Base-by-base conservation (phyloP, 2,329 filamentous ascomycete species). In the Cladosporium austrohemisphaericum region DNA sequence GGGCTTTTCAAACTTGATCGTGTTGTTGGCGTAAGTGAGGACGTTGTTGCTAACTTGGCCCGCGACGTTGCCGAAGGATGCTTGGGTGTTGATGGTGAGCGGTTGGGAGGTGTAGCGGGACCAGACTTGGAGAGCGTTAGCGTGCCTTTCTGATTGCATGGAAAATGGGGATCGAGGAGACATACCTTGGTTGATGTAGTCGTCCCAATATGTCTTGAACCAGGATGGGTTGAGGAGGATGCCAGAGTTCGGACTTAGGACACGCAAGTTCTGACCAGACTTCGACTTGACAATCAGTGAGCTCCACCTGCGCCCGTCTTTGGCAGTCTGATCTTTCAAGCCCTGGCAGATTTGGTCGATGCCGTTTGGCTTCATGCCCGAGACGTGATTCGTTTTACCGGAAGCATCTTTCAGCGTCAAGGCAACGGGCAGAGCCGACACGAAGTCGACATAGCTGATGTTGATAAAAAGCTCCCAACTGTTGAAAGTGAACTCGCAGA, bases 31-130 rank as follows among this genome's bases (percentile, higher is more conserved):
- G 23, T 79, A 68, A 1, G 61, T 59, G 25, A 49, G 28, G 10
- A 8, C 23, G 47, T 61, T 59, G 32, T 67, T 61, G 11, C 56
- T 55, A 26, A 66, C 61, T 7, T 58, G 53, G 18, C 80, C 74
- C 14, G 61, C 63, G 5, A 65, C 62, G 26, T 64, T 70, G 16
- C 82, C 83, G 13, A 70, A 72, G 1, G 65, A 71, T 2, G 77
- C 77, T 67, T 88, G 84, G 2, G 84, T 88, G 68, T 88, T 76
- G 67, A 88, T 74, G 2, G 66, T 76, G 46, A 85, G 60, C 0
- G 70, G 62, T 33, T 70, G 62, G 6, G 59, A 62, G 18, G 61
- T 55, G 62, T 77, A 80, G 16, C 71, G 68, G 25, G 63, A 54
- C 71, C 74, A 81, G 2, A 79, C 77, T 43, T 11, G 5, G 31